Conservation (phyloP, 768 basidiomycete genomes). For the Termitomyces sp. region DNA sequence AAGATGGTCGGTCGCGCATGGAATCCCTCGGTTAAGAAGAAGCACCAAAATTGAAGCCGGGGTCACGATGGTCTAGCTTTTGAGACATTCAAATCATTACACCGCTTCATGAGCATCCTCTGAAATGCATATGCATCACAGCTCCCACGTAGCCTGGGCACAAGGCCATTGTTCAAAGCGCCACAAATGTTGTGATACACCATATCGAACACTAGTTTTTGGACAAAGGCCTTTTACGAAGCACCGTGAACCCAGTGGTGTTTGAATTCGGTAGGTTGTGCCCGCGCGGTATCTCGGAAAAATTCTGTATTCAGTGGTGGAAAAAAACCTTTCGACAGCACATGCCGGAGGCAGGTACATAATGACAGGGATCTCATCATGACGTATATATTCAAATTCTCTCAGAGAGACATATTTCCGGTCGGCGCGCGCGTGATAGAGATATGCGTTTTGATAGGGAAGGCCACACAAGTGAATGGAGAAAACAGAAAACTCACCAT, state of each 20-base stretch:
- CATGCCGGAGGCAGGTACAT: background rate
- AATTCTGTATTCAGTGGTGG: background rate
- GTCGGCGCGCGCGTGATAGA: slow-evolving; percentile 24
- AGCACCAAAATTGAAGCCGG: background rate
- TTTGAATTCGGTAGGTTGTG: background rate
- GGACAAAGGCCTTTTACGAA: background rate
- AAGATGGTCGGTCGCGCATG: background rate
- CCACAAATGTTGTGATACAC: background rate
- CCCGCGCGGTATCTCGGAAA: background rate
- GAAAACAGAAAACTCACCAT: slow-evolving; percentile 18
- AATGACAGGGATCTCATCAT: background rate
- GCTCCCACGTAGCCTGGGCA: background rate
- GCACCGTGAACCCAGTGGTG: background rate
- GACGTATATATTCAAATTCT: background rate
- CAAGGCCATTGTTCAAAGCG: background rate
- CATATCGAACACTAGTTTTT: background rate
- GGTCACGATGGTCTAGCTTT: background rate
- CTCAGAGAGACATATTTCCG: background rate
- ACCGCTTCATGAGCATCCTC: background rate
- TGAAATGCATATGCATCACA: background rate
- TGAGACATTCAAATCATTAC: background rate
- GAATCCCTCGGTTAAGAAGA: background rate
- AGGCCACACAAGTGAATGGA: background rate
- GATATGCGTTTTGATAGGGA: slow-evolving; percentile 21
- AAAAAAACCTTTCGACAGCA: background rate